These are phyloP conservation scores for Rhynchosporium agropyri DNA, from an alignment of 2,329 filamentous ascomycete genomes.

Conservation along the genomic window DNA sequence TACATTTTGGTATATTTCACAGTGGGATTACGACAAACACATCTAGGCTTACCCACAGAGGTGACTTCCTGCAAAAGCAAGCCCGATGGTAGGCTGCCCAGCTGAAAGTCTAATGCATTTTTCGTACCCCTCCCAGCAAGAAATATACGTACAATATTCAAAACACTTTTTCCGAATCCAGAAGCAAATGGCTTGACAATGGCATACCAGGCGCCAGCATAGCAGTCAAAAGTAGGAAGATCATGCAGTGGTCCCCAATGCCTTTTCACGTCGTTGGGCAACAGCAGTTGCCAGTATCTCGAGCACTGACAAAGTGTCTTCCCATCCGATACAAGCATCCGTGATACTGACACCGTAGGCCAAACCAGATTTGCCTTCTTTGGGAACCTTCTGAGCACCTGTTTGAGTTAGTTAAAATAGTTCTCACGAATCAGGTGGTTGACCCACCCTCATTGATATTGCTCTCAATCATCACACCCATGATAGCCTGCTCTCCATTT, in stretches of 20 bases:
- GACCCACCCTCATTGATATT: constrained; percentile 84
- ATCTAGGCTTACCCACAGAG: no score
- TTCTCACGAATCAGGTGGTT: background rate
- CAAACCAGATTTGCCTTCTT: constrained; percentile 80
- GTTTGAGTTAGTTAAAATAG: constrained; percentile 22
- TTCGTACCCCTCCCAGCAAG: background rate
- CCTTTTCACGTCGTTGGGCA: constrained; percentile 64
- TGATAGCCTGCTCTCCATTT: constrained; percentile 78
- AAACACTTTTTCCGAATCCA: constrained; percentile 10
- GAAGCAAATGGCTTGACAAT: background rate
- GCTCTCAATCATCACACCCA: constrained; percentile 99
- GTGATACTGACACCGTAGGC: constrained; percentile 97
- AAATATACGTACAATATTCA: constrained; percentile 1
- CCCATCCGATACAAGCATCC: constrained; percentile 95
- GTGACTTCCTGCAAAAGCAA: no score
- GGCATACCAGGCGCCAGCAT: constrained; percentile 18
- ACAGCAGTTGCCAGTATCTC: constrained; percentile 79
- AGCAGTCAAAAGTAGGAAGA: background rate
- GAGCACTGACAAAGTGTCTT: constrained; percentile 81
- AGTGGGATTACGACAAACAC: no score
- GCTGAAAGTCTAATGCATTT: background rate
- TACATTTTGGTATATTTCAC: no score
- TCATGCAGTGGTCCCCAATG: constrained; percentile 29
- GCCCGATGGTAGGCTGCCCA: no score
- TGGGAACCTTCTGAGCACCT: constrained; percentile 89